Evolutionary conservation across 192 early-diverging fungal species (phyloP), one percentile per base, ranked within the genome.

Genomic region (Gaertneriomyces sp.): DNA sequence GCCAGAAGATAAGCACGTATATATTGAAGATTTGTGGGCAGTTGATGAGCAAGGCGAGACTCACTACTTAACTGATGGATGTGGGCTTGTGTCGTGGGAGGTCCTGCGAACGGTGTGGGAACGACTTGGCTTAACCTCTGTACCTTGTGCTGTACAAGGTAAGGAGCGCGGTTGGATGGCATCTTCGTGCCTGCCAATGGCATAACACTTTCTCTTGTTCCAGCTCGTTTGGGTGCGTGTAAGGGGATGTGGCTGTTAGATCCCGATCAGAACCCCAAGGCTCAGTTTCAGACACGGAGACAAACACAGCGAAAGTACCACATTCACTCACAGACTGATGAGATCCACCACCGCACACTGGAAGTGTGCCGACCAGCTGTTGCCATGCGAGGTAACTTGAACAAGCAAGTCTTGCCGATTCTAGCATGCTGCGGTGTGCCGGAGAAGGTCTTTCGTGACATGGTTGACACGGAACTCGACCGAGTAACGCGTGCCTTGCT

Each of bases 201-300:
- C n/a, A 20, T 57, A 20, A 38, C 25, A 33, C 25, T 33, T 16
- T 2, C 16, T 1, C 55, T 16, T 16, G 12, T 12, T 60, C 8
- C 43, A 63, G 61, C 25, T 42, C 63, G 63, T 19, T 17, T 57
- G 33, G 63, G 63, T 16, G n/a, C 63, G 11, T 8, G 8, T 6
- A 64, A 64, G 45, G 63, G 63, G 7, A 42, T 43, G 19, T 64
- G 63, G 63, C 2, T 64, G 9, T 25, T 58, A 1, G 63, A 64
- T 17, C 63, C 63, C 11, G 20, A 11, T 11, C 56, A 50, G 4
- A 8, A 42, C 9, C 7, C 12, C 14, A n/a, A 40, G 9, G 7
- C 20, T 1, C 42, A 64, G 38, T 11, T 64, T 42, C 7, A 33
- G 33, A 33, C 25, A 11, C 61, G 61, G 39, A 16, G 52, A 40